Conservation (phyloP, 2,329 filamentous ascomycete species). For the Neoarthrinium moseri region DNA sequence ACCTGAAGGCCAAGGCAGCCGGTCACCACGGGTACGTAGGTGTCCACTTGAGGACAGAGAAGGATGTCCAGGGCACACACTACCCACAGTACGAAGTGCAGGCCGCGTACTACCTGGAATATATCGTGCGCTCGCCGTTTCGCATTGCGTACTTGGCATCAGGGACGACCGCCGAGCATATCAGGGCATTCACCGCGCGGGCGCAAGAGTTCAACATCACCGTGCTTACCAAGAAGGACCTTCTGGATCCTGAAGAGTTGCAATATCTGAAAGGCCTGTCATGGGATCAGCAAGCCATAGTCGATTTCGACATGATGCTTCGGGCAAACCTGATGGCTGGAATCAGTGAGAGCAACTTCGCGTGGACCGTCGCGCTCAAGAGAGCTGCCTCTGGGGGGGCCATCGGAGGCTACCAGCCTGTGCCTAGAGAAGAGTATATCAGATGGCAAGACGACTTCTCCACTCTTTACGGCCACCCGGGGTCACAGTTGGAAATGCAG, state of each 20-base stretch:
- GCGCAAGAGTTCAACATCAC: slow-evolving; percentile 34
- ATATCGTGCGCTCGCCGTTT: slow-evolving; percentile 23
- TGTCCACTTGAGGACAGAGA: slow-evolving; percentile 34
- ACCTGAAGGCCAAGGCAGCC: slow-evolving; percentile 4
- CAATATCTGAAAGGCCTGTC: slow-evolving; percentile 32
- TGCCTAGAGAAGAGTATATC: slow-evolving; percentile 11
- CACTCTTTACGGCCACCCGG: slow-evolving; percentile 6
- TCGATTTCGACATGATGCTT: slow-evolving; percentile 50
- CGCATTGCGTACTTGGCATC: slow-evolving; percentile 41
- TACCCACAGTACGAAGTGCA: slow-evolving; percentile 32
- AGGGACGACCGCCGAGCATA: slow-evolving; percentile 33
- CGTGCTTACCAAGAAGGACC: slow-evolving; percentile 40
- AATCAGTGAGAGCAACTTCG: slow-evolving; percentile 42
- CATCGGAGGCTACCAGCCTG: slow-evolving; percentile 1
- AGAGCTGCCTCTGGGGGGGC: slow-evolving; percentile 27
- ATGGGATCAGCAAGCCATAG: slow-evolving; percentile 48
- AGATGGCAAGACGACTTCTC: slow-evolving; percentile 25
- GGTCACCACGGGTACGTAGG: slow-evolving; percentile 30
- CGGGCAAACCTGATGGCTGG: slow-evolving; percentile 42
- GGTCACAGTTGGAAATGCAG: slow-evolving; percentile 10
- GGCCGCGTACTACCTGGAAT: slow-evolving; percentile 29
- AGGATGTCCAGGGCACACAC: slow-evolving; percentile 21
- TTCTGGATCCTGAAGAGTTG: slow-evolving; percentile 37
- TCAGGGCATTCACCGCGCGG: slow-evolving; percentile 32
- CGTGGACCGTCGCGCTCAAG: slow-evolving; percentile 44